Percentiles rank a stretch among this genome's conserved stretches.
phyloP scores from a whole-genome alignment of 2,329 filamentous ascomycete genomes.

The Xylariaceae sp. region DNA sequence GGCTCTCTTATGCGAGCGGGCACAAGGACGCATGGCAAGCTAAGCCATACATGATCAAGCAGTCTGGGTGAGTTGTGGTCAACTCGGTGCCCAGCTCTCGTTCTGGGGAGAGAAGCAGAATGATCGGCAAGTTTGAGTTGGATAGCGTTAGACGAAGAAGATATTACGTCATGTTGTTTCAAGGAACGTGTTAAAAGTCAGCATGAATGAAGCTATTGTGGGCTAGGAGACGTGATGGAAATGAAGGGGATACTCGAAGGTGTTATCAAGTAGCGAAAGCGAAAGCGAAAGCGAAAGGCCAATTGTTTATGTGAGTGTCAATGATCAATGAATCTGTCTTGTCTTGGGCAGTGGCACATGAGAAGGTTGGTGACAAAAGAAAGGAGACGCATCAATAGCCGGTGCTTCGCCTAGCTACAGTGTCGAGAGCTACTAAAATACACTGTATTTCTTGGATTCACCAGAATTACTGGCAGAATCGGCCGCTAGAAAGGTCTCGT shows the following conservation, averaged over 20 bases:
- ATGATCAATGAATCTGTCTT: too few relatives aligned
- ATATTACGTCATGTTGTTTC: not conserved
- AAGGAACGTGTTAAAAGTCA: not conserved
- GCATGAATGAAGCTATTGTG: not conserved
- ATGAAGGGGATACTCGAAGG: not conserved
- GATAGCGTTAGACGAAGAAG: not conserved
- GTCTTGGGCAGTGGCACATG: too few relatives aligned
- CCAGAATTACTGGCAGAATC: too few relatives aligned
- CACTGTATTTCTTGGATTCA: too few relatives aligned
- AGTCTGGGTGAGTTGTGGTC: not conserved
- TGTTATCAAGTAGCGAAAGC: not conserved
- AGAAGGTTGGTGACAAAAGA: too few relatives aligned
- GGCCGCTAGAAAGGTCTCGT: too few relatives aligned
- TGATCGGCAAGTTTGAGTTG: too few relatives aligned
- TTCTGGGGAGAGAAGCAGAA: not conserved
- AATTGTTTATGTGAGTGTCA: too few relatives aligned
- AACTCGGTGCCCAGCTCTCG: not conserved
- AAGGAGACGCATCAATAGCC: too few relatives aligned
- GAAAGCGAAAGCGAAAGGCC: not conserved
- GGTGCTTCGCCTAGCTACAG: too few relatives aligned
- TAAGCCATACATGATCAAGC: not conserved
- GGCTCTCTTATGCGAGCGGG: slow-evolving; percentile 2
- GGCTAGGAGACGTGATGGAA: not conserved
- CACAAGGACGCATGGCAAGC: slow-evolving; percentile 1
- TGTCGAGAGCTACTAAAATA: too few relatives aligned